phyloP scores from a whole-genome alignment of 169 alveolate species.

The Cryptosporidium muris region DNA sequence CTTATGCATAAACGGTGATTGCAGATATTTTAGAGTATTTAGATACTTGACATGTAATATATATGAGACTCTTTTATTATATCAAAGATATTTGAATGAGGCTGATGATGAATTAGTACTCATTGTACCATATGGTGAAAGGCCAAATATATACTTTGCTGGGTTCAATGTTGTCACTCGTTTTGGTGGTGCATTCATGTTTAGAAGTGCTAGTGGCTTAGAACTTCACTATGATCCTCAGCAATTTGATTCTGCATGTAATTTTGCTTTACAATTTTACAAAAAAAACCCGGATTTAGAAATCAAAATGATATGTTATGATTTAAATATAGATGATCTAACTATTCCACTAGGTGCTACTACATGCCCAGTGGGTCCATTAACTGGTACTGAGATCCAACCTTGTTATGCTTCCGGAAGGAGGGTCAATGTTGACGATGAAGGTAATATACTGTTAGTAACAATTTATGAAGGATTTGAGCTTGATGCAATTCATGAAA shows the following conservation, averaged over 20 bases:
- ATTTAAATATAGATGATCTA: slow-evolving; percentile 10
- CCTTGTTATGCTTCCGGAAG: not conserved
- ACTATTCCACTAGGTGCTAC: not conserved
- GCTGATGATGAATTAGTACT: not conserved
- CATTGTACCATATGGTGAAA: too few relatives aligned
- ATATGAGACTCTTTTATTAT: slow-evolving; percentile 11
- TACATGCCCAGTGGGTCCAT: slow-evolving; percentile 31
- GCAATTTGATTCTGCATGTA: slow-evolving; percentile 31
- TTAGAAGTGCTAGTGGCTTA: not conserved
- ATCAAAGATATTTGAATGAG: slow-evolving; percentile 19
- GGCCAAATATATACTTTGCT: not conserved
- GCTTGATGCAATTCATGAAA: too few relatives aligned
- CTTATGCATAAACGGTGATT: slow-evolving; percentile 23
- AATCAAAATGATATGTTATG: slow-evolving; percentile 13
- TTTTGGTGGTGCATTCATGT: slow-evolving; percentile 46
- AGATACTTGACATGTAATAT: slow-evolving; percentile 36
- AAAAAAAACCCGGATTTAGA: slow-evolving; percentile 4
- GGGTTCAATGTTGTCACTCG: slow-evolving; percentile 28
- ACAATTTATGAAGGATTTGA: too few relatives aligned
- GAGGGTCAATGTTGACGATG: not conserved
- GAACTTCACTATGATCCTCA: slow-evolving; percentile 22
- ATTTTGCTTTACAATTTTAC: slow-evolving; percentile 45
- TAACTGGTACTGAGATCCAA: not conserved
- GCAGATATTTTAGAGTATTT: slow-evolving; percentile 27
- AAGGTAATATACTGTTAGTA: not conserved